Conservation (phyloP, 345 rosid species). For the Pugionium cornutum region DNA sequence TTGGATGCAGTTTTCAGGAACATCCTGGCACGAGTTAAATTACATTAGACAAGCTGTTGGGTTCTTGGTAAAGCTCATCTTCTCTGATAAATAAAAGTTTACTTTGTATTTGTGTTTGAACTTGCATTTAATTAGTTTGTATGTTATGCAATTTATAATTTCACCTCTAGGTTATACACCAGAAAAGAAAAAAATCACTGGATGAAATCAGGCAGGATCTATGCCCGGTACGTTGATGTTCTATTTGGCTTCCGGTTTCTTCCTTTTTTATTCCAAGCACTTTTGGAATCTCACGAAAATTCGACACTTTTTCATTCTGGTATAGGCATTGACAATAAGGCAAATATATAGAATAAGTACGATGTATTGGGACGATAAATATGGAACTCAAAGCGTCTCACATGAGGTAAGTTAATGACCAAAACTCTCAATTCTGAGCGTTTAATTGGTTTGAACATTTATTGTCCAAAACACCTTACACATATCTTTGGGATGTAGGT, state of each 20-base stretch:
- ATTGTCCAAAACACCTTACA: conserved; percentile 6
- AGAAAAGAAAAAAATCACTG: conserved; percentile 88
- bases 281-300: conserved; percentile 11
- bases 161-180: conserved; percentile 82
- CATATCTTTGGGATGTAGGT: conserved; percentile 52
- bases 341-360: conserved; percentile 98
- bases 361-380: conserved; percentile 99
- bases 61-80: conserved; percentile 63
- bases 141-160: conserved; percentile 14
- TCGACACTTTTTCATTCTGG: conserved; percentile 16
- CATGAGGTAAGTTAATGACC: conserved; percentile 62
- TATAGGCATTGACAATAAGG: conserved; percentile 81
- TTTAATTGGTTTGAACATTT: conserved; percentile 7
- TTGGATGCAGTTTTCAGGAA: conserved; percentile 79
- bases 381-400: conserved; percentile 95
- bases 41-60: conserved; percentile 99
- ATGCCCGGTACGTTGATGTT: conserved; percentile 65
- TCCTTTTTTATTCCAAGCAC: conserved; percentile 2
- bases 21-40: conserved; percentile 96
- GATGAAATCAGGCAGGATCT: conserved; percentile 89
- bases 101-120: conserved; percentile 10
- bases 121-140: conserved; percentile 3
- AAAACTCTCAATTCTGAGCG: neutral
- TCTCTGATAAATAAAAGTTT: conserved; percentile 11
- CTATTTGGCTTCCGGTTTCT: conserved; percentile 23